Evolutionary conservation across 1,284 basidiomycete genomes (phyloP), one percentile per base, ranked within the genome.

Genomic region (Cutaneotrichosporon daszewskae): DNA sequence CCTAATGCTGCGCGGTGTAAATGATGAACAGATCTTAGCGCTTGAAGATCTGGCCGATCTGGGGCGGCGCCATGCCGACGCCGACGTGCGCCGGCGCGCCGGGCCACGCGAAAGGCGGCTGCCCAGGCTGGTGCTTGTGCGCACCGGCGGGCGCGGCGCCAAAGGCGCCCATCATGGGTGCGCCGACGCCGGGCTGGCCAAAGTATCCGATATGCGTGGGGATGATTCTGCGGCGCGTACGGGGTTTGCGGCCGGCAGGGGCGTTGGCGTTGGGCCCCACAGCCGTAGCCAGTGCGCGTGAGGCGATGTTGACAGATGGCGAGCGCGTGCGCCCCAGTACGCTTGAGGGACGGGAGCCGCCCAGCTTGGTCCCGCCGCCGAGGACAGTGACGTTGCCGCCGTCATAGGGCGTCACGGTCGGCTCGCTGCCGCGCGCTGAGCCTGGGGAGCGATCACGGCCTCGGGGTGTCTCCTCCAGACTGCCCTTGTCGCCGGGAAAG

Each of bases 371-470:
- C 25, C 71, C 71, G 17, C 71, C 71, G 14, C 71, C 71, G 13
- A 73, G 57, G 26, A 71, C 69, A 11, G 67, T 71, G 22, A 73
- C 71, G 45, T 73, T 73, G 14, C 69, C 71, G 33, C 69, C 69
- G 43, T 73, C 71, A 46, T 73, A 73, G 0, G 69, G 68, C 10
- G 69, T 70, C 24, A 72, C 68, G 27, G 62, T 55, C n/a, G 62
- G 61, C 20, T 58, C 59, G 10, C 53, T 41, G 5, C 46, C 52
- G 12, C 31, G 32, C 10, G 47, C 28, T 0, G 51, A 44, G n/a
- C 37, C 37, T 1, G 59, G 58, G 5, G 59, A 55, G 11, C 51
- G 52, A 19, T 53, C 47, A 12, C 54, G 43, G 9, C 53, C 33
- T 22, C 28, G 37, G 22, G 29, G 25, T 6, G 22, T 12, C 33